Conservation (phyloP, 768 basidiomycete species). For the Rhodotorula diobovata region DNA sequence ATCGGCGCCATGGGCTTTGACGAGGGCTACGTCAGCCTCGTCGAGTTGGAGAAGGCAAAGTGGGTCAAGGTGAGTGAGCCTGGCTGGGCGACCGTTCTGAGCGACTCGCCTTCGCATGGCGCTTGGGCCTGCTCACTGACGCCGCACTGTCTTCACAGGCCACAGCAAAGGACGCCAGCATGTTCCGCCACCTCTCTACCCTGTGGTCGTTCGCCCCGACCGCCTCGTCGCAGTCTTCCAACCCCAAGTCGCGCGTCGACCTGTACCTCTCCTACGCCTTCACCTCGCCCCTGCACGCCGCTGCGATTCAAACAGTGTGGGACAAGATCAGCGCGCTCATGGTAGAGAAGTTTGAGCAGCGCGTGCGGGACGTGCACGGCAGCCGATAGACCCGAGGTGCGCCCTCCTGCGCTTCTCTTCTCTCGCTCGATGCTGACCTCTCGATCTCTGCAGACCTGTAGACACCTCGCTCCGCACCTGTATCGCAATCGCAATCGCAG, state of each 20-base stretch:
- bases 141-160: constrained; percentile 53
- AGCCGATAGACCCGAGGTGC: not conserved
- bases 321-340: constrained; percentile 80
- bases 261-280: constrained; percentile 83
- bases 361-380: constrained; percentile 22
- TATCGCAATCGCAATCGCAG: no score
- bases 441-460: no score
- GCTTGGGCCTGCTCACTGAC: no score
- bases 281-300: constrained; percentile 75
- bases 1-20: constrained; percentile 81
- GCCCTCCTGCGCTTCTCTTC: not conserved
- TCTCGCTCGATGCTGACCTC: no score
- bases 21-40: constrained; percentile 80
- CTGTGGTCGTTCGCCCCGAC: constrained; percentile 69
- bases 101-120: no score
- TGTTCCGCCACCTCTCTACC: constrained; percentile 69
- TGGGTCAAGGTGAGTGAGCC: constrained; percentile 65
- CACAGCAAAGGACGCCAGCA: constrained; percentile 62
- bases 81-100: not conserved
- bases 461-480: no score
- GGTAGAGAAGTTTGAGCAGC: constrained; percentile 79
- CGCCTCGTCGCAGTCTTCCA: constrained; percentile 48
- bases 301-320: constrained; percentile 77
- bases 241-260: constrained; percentile 66
- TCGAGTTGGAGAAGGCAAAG: constrained; percentile 71